These are phyloP conservation scores for Venturia pyrina DNA, from an alignment of 2,329 filamentous ascomycete genomes.

Conservation along the genomic window DNA sequence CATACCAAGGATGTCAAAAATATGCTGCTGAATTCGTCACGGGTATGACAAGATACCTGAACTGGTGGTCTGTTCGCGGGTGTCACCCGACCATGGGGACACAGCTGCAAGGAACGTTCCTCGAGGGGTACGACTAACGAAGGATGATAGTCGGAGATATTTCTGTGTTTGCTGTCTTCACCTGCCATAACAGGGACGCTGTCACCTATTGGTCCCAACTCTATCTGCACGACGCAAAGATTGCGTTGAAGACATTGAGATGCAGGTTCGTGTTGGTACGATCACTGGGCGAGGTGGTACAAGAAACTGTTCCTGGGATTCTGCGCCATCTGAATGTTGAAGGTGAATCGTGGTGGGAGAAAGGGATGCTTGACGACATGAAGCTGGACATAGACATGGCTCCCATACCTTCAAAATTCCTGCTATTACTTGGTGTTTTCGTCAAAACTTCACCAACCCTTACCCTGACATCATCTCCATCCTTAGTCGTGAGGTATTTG, in stretches of 20 bases:
- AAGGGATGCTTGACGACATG: not conserved
- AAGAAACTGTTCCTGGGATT: not conserved
- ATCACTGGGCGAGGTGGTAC: not conserved
- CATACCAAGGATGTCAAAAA: not conserved
- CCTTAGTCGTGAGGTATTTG: not conserved
- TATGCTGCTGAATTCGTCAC: not conserved
- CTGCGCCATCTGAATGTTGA: not conserved
- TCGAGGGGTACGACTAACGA: not conserved
- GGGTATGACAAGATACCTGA: not conserved
- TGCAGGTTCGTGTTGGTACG: not conserved
- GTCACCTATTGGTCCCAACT: not conserved
- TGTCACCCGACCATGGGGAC: not conserved
- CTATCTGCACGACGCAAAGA: not conserved
- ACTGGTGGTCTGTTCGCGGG: not conserved
- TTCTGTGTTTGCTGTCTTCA: not conserved
- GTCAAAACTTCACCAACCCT: not conserved
- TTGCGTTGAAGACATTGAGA: not conserved
- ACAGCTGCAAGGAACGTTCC: not conserved
- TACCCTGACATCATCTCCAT: not conserved
- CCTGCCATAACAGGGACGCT: not conserved
- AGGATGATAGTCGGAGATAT: not conserved
- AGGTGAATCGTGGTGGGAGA: not conserved
- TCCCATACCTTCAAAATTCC: not conserved
- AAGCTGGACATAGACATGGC: not conserved
- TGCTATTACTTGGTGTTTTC: not conserved